Base-by-base conservation (phyloP, 441 rosid genomes). In the Bocquillonia castaneifolia region DNA sequence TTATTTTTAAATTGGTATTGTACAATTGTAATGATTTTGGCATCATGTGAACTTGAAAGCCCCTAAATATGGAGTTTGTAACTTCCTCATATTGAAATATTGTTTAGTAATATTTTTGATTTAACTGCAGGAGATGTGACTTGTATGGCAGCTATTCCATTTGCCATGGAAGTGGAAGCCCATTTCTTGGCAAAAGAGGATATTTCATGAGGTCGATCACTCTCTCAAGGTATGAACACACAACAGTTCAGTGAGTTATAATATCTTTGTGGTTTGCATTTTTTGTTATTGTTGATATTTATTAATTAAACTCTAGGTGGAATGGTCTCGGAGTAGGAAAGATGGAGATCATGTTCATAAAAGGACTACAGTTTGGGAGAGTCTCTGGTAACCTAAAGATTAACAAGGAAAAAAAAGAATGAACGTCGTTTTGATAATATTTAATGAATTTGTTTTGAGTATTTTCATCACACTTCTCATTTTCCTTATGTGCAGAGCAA, bases 331-430 rank as follows among this genome's bases (percentile, higher is more conserved):
- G n/a, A n/a, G n/a, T n/a, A n/a, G 58, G 64, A 85, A 82, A 59
- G 98, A 94, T 74, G 99, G 97, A 59, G 98, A 90, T 77, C 74
- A 66, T 80, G 87, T 90, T 74, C 80, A 64, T 67, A n/a, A 94
- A 85, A 75, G 97, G 98, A 61, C 77, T 92, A 63, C 89, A 94
- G 72, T 94, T 92, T 77, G 97, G 99, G 47, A 88, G 84, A 87
- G 98, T 88, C 44, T 80, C 72, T 44, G 96, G 90, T 87, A 78
- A 79, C 59, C 55, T 10, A 74, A 45, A n/a, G n/a, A n/a, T n/a
- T n/a, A n/a, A n/a, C n/a, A n/a, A 66, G 52, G 45, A 23, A 31
- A 67, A 22, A 44, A 5, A 31, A 37, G 51, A 50, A 36, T 54
- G 37, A 37, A 65, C 58, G 7, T 25, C 23, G 6, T 32, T 54